Base-by-base conservation (phyloP, 345 rosid genomes). In the Physaria fendleri region DNA sequence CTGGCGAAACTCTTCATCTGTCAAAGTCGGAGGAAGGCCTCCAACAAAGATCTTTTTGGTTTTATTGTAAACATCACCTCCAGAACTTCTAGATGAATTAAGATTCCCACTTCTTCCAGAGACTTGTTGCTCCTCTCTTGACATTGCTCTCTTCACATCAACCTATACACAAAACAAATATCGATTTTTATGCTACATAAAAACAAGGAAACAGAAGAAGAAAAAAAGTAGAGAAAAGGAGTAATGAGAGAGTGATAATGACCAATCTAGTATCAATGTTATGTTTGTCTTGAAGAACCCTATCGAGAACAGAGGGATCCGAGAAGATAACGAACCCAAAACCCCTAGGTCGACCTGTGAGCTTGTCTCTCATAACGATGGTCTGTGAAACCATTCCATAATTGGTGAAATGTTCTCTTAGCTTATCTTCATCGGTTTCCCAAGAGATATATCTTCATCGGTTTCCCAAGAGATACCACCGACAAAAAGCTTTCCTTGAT, bases 31-130 rank as follows among this genome's bases (percentile, higher is more conserved):
- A 27, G 98, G 95, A 76, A 92, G 73, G 41, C 98, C 98, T 74
- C 98, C 98, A 9, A 92, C 96, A 71, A 92, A 92, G 39, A 92
- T 85, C 81, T 92, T 92, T 73, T 88, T 88, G 23, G 93, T 86
- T 76, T 81, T 81, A 41, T 71, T 69, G 73, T 61, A 76, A 70
- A 94, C 82, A 54, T 78, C 82, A 21, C 71, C 55, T 25, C 86
- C 85, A 59, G 84, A 59, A 30, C 58, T 76, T 81, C 98, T 78
- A 59, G 62, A 72, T 56, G 82, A 34, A 73, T 78, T 84, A 34
- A 68, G 21, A 52, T 55, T 78, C 15, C 87, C 85, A 47, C 78
- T 11, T 74, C 92, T 85, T 14, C 70, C 70, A 62, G 84, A 81
- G 28, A 76, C 82, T 61, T 88, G 98, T 71, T 88, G 96, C 62